A percentile compares a stretch with the other conserved stretches of the same genome.
phyloP scores from a whole-genome alignment of 306 rosid species.

The Heteromeles arbutifolia region DNA sequence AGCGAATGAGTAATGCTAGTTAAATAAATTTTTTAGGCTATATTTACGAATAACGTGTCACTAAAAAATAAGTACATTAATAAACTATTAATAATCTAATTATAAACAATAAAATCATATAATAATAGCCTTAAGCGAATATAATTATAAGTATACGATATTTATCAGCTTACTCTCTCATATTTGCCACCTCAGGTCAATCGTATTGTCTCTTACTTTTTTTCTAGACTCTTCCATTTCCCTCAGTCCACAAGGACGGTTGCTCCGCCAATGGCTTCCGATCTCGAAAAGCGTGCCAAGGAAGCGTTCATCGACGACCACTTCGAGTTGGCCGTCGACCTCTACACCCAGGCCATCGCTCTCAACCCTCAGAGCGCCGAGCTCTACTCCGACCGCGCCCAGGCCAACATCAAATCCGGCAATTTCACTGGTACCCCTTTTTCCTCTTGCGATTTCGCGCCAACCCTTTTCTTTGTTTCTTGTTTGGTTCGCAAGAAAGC shows the following conservation, averaged over 20 bases:
- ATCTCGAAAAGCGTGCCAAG: constrained; percentile 64
- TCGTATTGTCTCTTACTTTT: not conserved
- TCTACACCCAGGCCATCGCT: constrained; percentile 59
- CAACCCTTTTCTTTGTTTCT: not conserved
- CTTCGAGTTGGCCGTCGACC: constrained; percentile 59
- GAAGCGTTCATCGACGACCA: constrained; percentile 86
- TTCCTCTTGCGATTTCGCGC: not conserved
- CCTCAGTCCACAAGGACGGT: not conserved
- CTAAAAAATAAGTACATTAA: too few relatives aligned
- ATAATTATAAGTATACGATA: too few relatives aligned
- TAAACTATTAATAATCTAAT: too few relatives aligned
- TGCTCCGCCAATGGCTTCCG: constrained; percentile 56
- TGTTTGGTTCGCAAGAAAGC: not conserved
- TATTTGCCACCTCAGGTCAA: constrained; percentile 14
- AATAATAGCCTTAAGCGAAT: too few relatives aligned
- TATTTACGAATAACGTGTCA: too few relatives aligned
- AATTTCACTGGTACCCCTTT: constrained; percentile 45
- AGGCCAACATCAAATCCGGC: constrained; percentile 76
- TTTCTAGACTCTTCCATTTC: constrained; percentile 22
- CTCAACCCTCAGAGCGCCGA: constrained; percentile 48
- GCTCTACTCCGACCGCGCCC: constrained; percentile 76
- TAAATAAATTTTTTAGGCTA: too few relatives aligned
- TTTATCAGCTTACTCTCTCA: too few relatives aligned
- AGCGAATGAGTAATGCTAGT: too few relatives aligned
- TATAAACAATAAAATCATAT: too few relatives aligned